Evolutionary conservation across 169 alveolate species (phyloP), one percentile per base, ranked within the genome.

Genomic region (Amoebophrya sp.): DNA sequence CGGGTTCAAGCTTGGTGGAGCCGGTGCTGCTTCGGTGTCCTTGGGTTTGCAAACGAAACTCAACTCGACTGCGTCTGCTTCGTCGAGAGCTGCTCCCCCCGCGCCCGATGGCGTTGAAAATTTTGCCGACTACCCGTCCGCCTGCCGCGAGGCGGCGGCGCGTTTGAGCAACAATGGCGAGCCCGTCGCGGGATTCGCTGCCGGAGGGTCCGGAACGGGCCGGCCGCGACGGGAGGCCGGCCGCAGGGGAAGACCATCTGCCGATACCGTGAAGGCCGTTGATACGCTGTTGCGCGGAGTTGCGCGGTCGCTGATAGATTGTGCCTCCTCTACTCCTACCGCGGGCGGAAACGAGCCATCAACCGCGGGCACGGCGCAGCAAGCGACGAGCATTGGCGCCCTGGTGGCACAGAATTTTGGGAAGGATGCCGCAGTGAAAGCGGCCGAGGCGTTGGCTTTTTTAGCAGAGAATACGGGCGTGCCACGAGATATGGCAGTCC

Each of bases 391-490:
- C 66, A 18, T 47, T n/a, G n/a, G n/a, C n/a, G n/a, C n/a, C n/a
- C n/a, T n/a, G n/a, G n/a, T n/a, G n/a, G n/a, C n/a, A n/a, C n/a
- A n/a, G n/a, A n/a, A n/a, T 47, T 47, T 47, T 18, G 66, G 66
- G 7, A 18, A 7, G 7, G 66, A 47, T 2, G 10, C 39, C 88
- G 33, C 18, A 25, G 39, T 0, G 39, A 0, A 66, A 2, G 88
- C 88, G 10, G 88, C 88, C 7, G 39, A 66, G 88, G n/a, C 88
- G n/a, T 25, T 66, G 35, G 88, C 18, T 3, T 66, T 66, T 25
- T n/a, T 66, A 25, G 88, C 88, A 0, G 88, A 66, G 88, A 66
- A 66, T 25, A 66, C 88, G 38, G 88, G 88, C 35, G 88, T 66
- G 39, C 88, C 88, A 25, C n/a, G 88, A 25, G 88, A 66, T 25